Conservation (phyloP, 768 basidiomycete species). For the Asterophora lycoperdoides region DNA sequence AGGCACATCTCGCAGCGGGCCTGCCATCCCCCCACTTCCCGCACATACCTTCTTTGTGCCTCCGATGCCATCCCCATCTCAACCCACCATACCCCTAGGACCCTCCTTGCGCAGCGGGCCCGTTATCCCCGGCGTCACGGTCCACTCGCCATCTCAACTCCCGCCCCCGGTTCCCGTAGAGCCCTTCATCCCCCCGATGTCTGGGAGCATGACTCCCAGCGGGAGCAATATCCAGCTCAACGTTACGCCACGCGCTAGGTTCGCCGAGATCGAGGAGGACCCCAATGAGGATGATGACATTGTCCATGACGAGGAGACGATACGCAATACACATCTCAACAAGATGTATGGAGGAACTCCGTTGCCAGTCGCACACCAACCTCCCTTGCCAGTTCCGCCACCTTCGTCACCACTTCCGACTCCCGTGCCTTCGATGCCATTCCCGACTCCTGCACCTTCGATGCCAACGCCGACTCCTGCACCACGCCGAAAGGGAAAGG, state of each 20-base stretch:
- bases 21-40: background rate
- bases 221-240: background rate
- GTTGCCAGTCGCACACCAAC: background rate
- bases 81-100: background rate
- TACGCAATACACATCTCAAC: background rate
- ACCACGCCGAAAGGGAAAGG: too few species aligned
- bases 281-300: background rate
- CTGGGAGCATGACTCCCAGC: background rate
- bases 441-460: too few species aligned
- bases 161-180: background rate
- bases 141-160: background rate
- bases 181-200: background rate
- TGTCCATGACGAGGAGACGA: conserved; percentile 1
- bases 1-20: background rate
- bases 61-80: background rate
- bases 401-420: background rate
- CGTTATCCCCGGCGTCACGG: background rate
- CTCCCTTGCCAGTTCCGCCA: background rate
- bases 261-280: background rate
- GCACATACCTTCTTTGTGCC: background rate
- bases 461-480: too few species aligned
- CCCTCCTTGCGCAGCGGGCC: background rate
- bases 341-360: background rate
- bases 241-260: background rate
- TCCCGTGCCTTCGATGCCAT: too few species aligned